These are phyloP conservation scores for Puccinia coronata DNA, from an alignment of 1,284 basidiomycete genomes.

Conservation along the genomic window DNA sequence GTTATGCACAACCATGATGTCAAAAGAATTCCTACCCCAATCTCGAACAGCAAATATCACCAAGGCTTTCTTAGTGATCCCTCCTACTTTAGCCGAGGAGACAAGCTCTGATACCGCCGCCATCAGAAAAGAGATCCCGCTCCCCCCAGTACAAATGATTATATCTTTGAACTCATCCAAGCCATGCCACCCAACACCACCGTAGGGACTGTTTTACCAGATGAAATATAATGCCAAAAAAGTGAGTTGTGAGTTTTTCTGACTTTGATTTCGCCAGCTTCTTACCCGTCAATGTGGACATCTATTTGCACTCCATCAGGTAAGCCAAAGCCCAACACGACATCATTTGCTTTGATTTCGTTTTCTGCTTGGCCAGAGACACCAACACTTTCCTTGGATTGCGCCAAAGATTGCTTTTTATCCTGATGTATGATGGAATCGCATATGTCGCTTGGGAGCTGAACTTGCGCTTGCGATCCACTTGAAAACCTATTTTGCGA, in stretches of 20 bases:
- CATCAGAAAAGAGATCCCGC: slow-evolving; percentile 35
- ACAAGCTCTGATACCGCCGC: slow-evolving; percentile 26
- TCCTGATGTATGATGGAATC: not conserved
- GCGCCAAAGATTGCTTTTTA: not conserved
- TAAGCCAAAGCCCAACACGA: not conserved
- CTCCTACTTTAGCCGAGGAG: slow-evolving; percentile 8
- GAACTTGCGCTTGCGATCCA: not conserved
- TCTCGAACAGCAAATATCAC: slow-evolving; percentile 34
- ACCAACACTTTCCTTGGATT: not conserved
- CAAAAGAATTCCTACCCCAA: slow-evolving; percentile 35
- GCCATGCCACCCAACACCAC: slow-evolving; percentile 38
- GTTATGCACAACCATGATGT: too few relatives aligned
- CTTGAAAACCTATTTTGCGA: not conserved
- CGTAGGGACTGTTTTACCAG: slow-evolving; percentile 37
- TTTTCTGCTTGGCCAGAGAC: not conserved
- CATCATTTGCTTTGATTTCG: not conserved
- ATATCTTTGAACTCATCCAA: slow-evolving; percentile 36
- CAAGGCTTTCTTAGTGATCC: slow-evolving; percentile 14
- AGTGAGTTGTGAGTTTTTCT: not conserved
- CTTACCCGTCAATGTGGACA: slow-evolving; percentile 37
- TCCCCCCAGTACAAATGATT: slow-evolving; percentile 37
- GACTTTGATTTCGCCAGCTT: not conserved
- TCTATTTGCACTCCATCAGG: slow-evolving; percentile 17
- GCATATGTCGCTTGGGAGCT: slow-evolving; percentile 31
- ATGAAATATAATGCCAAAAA: not conserved